Conservation (phyloP, 352 stramenopile species). For the Globisporangium canariense region DNA sequence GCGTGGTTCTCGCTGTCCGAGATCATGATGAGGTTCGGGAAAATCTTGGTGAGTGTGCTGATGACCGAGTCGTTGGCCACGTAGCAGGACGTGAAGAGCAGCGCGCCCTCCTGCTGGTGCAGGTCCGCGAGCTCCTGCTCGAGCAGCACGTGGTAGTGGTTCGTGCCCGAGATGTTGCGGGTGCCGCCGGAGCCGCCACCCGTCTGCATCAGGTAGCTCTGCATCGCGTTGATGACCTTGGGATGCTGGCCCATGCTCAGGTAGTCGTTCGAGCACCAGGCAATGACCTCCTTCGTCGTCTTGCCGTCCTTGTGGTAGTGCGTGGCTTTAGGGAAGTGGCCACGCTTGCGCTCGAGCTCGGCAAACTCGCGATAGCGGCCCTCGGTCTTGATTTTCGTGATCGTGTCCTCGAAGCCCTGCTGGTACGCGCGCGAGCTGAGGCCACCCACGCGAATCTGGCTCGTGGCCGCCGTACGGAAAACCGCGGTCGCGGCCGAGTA, state of each 20-base stretch:
- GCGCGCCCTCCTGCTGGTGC: constrained; percentile 79
- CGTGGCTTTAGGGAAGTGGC: constrained; percentile 75
- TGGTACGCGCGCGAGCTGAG: constrained; percentile 62
- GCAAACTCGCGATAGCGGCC: constrained; percentile 87
- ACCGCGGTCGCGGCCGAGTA: constrained; percentile 43
- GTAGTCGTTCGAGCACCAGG: constrained; percentile 91
- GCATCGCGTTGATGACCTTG: constrained; percentile 81
- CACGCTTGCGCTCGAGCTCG: constrained; percentile 84
- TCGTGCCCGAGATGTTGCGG: constrained; percentile 90
- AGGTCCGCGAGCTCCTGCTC: constrained; percentile 83
- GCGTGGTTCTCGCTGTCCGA: constrained; percentile 91
- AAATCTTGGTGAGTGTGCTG: constrained; percentile 87
- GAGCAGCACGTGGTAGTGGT: constrained; percentile 89
- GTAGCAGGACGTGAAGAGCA: constrained; percentile 90
- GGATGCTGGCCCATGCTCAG: constrained; percentile 89
- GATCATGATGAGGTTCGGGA: constrained; percentile 87
- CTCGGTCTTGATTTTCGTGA: constrained; percentile 81
- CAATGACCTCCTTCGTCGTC: constrained; percentile 82
- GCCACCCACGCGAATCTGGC: constrained; percentile 60
- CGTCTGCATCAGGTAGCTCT: constrained; percentile 76
- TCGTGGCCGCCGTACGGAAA: constrained; percentile 55
- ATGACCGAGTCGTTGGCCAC: constrained; percentile 90
- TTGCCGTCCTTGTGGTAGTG: constrained; percentile 65
- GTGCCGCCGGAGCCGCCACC: constrained; percentile 83
- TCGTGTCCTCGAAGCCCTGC: constrained; percentile 68